phyloP scores from a whole-genome alignment of 257 asterid genomes.

The Scutellaria baicalensis region DNA sequence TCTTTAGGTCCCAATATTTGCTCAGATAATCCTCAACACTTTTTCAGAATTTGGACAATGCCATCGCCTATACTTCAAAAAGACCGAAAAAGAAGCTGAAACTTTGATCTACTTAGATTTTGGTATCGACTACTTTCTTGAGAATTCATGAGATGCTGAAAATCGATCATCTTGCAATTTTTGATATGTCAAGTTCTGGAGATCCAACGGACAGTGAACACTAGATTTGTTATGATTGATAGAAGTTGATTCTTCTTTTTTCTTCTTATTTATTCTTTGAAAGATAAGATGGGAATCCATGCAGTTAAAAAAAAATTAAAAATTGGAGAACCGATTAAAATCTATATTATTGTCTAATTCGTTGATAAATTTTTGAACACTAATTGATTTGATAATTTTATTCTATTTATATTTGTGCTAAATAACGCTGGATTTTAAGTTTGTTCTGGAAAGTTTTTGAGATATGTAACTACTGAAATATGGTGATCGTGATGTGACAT shows the following conservation, averaged over 20 bases:
- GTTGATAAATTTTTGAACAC: no score
- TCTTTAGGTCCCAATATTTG: not conserved
- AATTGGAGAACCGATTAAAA: no score
- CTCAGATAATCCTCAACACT: not conserved
- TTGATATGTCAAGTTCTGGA: not conserved
- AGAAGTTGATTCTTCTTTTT: not conserved
- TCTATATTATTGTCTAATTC: no score
- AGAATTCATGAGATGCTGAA: conserved; percentile 9
- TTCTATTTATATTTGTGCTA: no score
- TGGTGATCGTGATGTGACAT: no score
- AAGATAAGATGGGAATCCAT: not conserved
- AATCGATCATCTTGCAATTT: not conserved
- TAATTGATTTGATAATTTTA: no score
- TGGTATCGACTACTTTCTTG: not conserved
- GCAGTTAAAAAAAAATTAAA: no score
- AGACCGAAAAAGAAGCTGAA: conserved; percentile 54
- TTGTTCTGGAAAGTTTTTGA: no score
- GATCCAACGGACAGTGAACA: not conserved
- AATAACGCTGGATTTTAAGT: no score
- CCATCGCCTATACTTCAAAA: conserved; percentile 10
- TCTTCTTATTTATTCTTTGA: not conserved
- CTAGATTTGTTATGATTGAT: not conserved
- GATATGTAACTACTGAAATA: no score
- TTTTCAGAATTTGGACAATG: conserved; percentile 41
- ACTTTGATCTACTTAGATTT: conserved; percentile 17